Evolutionary conservation across 768 basidiomycete genomes (phyloP).

Genomic region (Russula griseocarnosa): DNA sequence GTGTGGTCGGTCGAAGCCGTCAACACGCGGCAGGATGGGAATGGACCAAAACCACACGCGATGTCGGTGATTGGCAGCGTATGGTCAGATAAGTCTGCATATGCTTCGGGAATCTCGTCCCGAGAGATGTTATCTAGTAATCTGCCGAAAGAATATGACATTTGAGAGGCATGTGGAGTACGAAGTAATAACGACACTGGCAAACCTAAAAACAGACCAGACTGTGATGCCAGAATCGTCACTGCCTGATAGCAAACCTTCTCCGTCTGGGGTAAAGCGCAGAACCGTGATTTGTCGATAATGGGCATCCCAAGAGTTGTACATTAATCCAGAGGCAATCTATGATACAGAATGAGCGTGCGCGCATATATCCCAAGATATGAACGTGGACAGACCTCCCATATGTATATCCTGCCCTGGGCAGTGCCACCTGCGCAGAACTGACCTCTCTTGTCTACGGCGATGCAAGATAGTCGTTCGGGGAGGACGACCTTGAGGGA

Average conservation of each 20-base stretch:
- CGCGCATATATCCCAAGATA: constrained; percentile 1
- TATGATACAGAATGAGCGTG: constrained; percentile 34
- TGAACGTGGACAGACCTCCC: constrained; percentile 68
- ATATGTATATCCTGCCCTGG: constrained; percentile 87
- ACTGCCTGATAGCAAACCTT: constrained; percentile 76
- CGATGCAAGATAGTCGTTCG: constrained; percentile 80
- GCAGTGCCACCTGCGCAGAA: constrained; percentile 86
- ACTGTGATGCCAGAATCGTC: constrained; percentile 88
- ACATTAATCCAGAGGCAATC: constrained; percentile 91
- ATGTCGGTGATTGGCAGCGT: constrained; percentile 87
- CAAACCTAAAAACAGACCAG: constrained; percentile 85
- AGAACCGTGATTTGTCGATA: constrained; percentile 85
- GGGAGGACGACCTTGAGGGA: constrained; percentile 82
- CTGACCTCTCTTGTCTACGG: constrained; percentile 64
- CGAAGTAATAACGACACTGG: constrained; percentile 29
- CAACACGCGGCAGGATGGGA: constrained; percentile 71
- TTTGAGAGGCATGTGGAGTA: background rate
- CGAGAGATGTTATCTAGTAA: constrained; percentile 71
- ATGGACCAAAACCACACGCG: constrained; percentile 70
- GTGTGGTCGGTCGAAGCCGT: constrained; percentile 86
- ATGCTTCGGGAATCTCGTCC: constrained; percentile 70
- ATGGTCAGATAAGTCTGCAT: constrained; percentile 82
- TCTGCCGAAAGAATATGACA: constrained; percentile 40
- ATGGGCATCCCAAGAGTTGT: constrained; percentile 91
- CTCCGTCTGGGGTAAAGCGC: constrained; percentile 78